Evolutionary conservation across 768 basidiomycete genomes (phyloP), one percentile per base, ranked within the genome.

Genomic region (Clathrus columnatus): DNA sequence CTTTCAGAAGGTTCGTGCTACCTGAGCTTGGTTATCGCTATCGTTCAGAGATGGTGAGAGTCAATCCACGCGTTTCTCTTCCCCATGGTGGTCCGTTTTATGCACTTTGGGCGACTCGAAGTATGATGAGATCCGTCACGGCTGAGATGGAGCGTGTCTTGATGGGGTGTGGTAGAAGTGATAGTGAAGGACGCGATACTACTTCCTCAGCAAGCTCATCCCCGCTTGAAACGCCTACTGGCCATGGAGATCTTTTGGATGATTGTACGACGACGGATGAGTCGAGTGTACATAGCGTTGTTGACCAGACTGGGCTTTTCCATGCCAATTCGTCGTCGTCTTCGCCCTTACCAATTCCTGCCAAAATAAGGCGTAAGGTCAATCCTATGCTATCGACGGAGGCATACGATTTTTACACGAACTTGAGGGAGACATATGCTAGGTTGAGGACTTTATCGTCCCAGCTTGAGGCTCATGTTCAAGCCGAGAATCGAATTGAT

Each of bases 1-100:
- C 78, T 3, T 87, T 81, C 63, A 79, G 85, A 29, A 74, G 74
- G 21, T 77, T 81, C 61, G 76, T 85, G 23, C 59, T 84, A n/a
- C 64, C 73, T 21, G 80, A 82, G 57, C 70, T 87, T 21, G 60
- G 68, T 6, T 55, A 53, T 24, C 68, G 73, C 17, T 43, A 27
- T 21, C 53, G 53, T 14, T 47, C 46, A 14, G 21, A 28, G 16
- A 14, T 23, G 21, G 46, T 28, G 26, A 23, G 18, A 47, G 18
- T 18, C 18, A 28, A 47, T 28, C 21, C 21, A 20, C 21, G 20
- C 46, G 26, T 23, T 14, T 14, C 46, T 28, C 46, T 47, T 2
- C 46, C 46, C 14, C 43, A n/a, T n/a, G 43, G 44, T 20, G 24
- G 18, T 21, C 44, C 42, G 17, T n/a, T 7, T 11, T 54, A 47